Base-by-base conservation (phyloP, 495 filamentous ascomycete genomes). In the Amphirosellinia nigrospora region DNA sequence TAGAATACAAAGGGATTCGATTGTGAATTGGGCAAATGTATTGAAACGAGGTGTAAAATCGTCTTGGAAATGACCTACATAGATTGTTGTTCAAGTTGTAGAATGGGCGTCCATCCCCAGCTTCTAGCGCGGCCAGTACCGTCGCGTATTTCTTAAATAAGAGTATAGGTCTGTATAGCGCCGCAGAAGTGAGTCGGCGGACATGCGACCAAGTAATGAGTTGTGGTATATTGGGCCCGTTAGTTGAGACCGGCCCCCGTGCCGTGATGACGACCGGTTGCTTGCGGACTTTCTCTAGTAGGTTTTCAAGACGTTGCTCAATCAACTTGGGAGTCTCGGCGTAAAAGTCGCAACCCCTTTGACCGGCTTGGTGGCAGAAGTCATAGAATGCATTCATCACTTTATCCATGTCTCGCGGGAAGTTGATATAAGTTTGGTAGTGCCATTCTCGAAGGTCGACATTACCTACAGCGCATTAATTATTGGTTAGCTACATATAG, bases 141-240 rank as follows among this genome's bases (percentile, higher is more conserved):
- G 78, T 64, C 10, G 91, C 90, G 0, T 92, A 73, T 1, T 80
- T 72, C 0, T 84, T 84, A 76, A 93, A 93, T 43, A 79, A 78
- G 23, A 76, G 55, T n/a, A 91, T 72, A 0, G 92, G 92, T 38
- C 83, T 79, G 70, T 94, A 94, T 13, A 91, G 73, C 6, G 81
- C 69, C 0, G 69, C 70, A 38, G 88, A 84, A 13, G 90, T 77
- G 38, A 85, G 70, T 16, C 73, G 75, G 13, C 79, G 79, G 28
- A 86, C 68, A 39, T 79, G 77, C 19, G 82, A 82, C 72, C 81
- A 85, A 13, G 81, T 81, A 19, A 85, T 71, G 16, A 84, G 67
- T 38, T 80, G 74, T 0, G 81, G 79, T 38, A 82, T 79, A 41
- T 77, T 73, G 1, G 81, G 75, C 19, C 74, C 74, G 6, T 41